phyloP scores from a whole-genome alignment of 768 basidiomycete species.

The Suillus ampliporus region DNA sequence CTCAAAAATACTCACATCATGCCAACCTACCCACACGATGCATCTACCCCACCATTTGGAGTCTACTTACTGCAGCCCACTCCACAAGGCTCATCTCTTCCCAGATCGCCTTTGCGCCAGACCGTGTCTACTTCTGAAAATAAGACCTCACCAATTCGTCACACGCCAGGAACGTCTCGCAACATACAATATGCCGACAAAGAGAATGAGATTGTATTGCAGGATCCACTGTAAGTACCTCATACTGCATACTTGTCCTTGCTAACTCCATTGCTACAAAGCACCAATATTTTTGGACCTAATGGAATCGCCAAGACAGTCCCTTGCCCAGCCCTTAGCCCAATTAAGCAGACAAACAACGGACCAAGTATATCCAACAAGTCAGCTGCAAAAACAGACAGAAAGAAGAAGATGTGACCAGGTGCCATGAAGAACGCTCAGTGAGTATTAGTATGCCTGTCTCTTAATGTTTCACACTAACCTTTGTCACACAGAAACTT shows the following conservation, averaged over 20 bases:
- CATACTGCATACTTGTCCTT: not conserved
- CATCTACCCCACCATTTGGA: not conserved
- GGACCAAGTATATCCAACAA: not conserved
- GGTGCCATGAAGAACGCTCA: no score
- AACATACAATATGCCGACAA: not conserved
- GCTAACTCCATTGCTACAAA: not conserved
- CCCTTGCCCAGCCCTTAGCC: not conserved
- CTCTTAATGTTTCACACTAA: no score
- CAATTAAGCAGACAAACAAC: not conserved
- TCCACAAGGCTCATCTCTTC: not conserved
- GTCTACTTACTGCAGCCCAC: not conserved
- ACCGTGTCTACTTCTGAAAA: not conserved
- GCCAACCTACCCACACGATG: not conserved
- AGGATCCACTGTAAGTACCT: not conserved
- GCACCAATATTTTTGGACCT: not conserved
- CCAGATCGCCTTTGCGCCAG: no score
- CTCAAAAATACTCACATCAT: not conserved
- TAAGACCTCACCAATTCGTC: not conserved
- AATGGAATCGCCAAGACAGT: not conserved
- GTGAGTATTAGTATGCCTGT: no score
- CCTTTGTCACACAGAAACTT: no score
- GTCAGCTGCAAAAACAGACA: no score
- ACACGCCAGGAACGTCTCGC: not conserved
- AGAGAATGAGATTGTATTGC: not conserved
- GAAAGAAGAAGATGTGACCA: no score